Conservation (phyloP, 768 basidiomycete genomes). For the Sarcodon aspratus region DNA sequence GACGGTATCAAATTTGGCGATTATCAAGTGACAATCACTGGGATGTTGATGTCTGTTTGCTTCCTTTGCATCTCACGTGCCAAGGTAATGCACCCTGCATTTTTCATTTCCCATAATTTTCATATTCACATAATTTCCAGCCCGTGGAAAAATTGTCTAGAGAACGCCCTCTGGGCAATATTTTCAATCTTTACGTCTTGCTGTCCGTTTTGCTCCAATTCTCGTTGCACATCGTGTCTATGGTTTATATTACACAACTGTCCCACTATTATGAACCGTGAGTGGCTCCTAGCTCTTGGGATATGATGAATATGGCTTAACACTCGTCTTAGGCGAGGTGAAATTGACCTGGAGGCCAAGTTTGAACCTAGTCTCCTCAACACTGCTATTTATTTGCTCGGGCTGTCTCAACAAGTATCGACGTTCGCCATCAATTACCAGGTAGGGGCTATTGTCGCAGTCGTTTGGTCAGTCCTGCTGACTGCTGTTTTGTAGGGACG, state of each 20-base stretch:
- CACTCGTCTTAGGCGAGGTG: slow-evolving; percentile 38
- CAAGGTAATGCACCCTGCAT: slow-evolving; percentile 47
- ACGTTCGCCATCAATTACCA: slow-evolving; percentile 99
- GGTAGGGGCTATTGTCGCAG: slow-evolving; percentile 19
- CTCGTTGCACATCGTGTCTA: slow-evolving; percentile 78
- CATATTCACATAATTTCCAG: slow-evolving; percentile 25
- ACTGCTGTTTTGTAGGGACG: slow-evolving; percentile 46
- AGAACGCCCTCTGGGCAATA: slow-evolving; percentile 89
- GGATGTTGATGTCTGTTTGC: slow-evolving; percentile 96
- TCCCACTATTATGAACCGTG: slow-evolving; percentile 71
- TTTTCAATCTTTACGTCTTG: slow-evolving; percentile 94
- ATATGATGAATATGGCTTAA: slow-evolving; percentile 1
- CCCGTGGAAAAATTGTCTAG: slow-evolving; percentile 94
- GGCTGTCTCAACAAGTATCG: slow-evolving; percentile 95
- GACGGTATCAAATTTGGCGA: slow-evolving; percentile 99
- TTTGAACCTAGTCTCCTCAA: slow-evolving; percentile 93
- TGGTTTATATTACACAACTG: slow-evolving; percentile 90
- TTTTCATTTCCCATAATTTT: not conserved
- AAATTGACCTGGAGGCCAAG: slow-evolving; percentile 90
- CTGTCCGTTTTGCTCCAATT: slow-evolving; percentile 90
- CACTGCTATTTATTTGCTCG: slow-evolving; percentile 92
- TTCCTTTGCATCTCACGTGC: slow-evolving; percentile 97
- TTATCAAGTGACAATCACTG: slow-evolving; percentile 95
- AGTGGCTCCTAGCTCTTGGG: slow-evolving; percentile 16
- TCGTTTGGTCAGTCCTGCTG: not conserved